These are phyloP conservation scores for Venturia oleaginea DNA, from an alignment of 2,329 filamentous ascomycete species.

Conservation along the genomic window DNA sequence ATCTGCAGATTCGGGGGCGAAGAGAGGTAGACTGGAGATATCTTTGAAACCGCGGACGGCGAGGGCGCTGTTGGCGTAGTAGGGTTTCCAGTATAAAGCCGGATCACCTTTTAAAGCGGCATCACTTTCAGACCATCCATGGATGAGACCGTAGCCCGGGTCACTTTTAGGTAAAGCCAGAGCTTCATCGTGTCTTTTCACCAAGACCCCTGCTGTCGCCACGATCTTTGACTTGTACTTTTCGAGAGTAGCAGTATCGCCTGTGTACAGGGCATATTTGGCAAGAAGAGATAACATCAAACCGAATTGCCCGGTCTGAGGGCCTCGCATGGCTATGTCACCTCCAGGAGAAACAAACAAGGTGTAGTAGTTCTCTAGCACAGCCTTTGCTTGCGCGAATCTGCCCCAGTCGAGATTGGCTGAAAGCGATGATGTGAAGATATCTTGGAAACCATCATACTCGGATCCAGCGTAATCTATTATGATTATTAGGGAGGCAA, in stretches of 20 bases:
- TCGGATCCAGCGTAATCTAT: conserved; percentile 9
- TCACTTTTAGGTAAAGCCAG: conserved; percentile 8
- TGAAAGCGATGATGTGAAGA: conserved; percentile 3
- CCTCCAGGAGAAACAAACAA: conserved; percentile 10
- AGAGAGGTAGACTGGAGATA: conserved; percentile 5
- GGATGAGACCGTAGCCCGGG: conserved; percentile 12
- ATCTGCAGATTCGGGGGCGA: conserved; percentile 2
- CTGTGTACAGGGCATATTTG: conserved; percentile 13
- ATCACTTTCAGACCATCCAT: conserved; percentile 11
- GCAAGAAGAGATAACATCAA: conserved; percentile 12
- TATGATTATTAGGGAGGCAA: background rate
- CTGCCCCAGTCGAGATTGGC: conserved; percentile 12
- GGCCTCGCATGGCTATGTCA: conserved; percentile 13
- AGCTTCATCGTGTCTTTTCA: conserved; percentile 11
- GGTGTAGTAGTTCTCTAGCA: conserved; percentile 13
- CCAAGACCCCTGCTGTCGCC: conserved; percentile 8
- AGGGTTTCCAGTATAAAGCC: conserved; percentile 12
- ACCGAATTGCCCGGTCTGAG: conserved; percentile 10
- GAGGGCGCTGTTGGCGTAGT: conserved; percentile 12
- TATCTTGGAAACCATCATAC: conserved; percentile 13
- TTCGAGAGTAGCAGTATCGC: conserved; percentile 3
- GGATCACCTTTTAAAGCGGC: conserved; percentile 10
- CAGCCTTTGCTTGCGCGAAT: conserved; percentile 11
- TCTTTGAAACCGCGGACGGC: conserved; percentile 10
- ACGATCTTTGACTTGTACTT: conserved; percentile 13